Percentiles rank a stretch among this genome's conserved stretches.
Evolutionary conservation across 1,284 basidiomycete genomes (phyloP).

Genomic region (Irpex rosettiformis): DNA sequence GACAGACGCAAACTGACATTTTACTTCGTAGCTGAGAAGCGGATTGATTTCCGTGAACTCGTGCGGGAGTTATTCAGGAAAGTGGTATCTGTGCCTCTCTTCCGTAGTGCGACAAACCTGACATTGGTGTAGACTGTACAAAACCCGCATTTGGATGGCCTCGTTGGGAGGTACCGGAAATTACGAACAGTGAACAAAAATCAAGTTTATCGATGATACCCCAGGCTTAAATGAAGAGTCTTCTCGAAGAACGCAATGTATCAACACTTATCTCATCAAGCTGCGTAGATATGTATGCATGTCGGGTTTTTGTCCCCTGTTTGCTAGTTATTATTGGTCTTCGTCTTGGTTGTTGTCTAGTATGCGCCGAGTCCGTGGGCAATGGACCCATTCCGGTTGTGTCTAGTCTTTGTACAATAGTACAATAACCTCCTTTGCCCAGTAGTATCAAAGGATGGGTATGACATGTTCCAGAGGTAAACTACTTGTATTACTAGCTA

Average conservation of each 20-base stretch:
- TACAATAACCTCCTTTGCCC: too few relatives aligned
- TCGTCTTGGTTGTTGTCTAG: not conserved
- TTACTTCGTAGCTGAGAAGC: constrained; percentile 94
- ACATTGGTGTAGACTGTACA: constrained; percentile 52
- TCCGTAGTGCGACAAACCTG: not conserved
- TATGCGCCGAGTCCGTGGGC: too few relatives aligned
- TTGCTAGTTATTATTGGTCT: not conserved
- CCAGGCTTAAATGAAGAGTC: constrained; percentile 1
- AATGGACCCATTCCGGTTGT: too few relatives aligned
- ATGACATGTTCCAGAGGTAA: not conserved
- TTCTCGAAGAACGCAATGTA: constrained; percentile 5
- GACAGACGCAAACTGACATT: constrained; percentile 97
- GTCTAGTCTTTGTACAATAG: too few relatives aligned
- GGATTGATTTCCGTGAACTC: constrained; percentile 96
- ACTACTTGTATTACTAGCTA: not conserved
- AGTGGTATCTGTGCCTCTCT: constrained; percentile 16
- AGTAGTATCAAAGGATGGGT: too few relatives aligned
- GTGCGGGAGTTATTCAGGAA: constrained; percentile 90
- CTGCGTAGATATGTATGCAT: constrained; percentile 13
- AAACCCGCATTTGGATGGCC: constrained; percentile 81
- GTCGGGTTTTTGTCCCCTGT: constrained; percentile 3
- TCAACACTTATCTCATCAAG: constrained; percentile 10
- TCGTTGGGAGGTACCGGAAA: constrained; percentile 36
- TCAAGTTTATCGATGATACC: not conserved
- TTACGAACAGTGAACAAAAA: constrained; percentile 24